Conservation (phyloP, 345 rosid species). For the Odontarrhena argentea region DNA sequence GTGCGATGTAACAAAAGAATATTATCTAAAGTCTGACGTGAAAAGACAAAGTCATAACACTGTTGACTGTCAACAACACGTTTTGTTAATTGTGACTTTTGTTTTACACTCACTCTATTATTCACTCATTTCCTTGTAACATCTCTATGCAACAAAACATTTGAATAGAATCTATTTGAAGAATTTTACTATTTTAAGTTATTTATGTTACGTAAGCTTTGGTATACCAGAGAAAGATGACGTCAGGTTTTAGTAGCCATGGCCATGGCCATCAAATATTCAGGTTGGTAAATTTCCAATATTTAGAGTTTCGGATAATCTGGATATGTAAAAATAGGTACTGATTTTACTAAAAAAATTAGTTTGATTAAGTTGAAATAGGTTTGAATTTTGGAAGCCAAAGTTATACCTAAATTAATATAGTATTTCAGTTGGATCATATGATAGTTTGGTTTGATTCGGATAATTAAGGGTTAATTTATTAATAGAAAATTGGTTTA, state of each 20-base stretch:
- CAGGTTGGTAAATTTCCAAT: too few species aligned
- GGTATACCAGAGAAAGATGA: background rate
- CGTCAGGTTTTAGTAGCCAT: background rate
- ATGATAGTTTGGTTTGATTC: too few species aligned
- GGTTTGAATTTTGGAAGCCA: too few species aligned
- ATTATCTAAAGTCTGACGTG: background rate
- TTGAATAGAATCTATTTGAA: background rate
- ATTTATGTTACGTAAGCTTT: background rate
- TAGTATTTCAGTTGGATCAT: too few species aligned
- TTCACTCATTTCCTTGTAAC: constrained; percentile 21
- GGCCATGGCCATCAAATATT: too few species aligned
- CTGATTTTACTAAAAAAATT: too few species aligned
- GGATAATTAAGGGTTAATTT: too few species aligned
- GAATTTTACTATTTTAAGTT: background rate
- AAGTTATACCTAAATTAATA: too few species aligned
- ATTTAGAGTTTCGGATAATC: too few species aligned
- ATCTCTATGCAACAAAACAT: constrained; percentile 1
- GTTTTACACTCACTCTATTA: constrained; percentile 15
- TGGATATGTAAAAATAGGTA: too few species aligned
- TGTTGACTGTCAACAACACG: constrained; percentile 31
- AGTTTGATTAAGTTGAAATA: too few species aligned
- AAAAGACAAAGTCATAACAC: constrained; percentile 18
- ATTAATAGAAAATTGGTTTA: too few species aligned
- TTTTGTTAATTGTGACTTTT: constrained; percentile 25
- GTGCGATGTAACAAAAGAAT: constrained; percentile 25